phyloP scores from a whole-genome alignment of 2,329 filamentous ascomycete species.

The Arthrinium phaeospermum region DNA sequence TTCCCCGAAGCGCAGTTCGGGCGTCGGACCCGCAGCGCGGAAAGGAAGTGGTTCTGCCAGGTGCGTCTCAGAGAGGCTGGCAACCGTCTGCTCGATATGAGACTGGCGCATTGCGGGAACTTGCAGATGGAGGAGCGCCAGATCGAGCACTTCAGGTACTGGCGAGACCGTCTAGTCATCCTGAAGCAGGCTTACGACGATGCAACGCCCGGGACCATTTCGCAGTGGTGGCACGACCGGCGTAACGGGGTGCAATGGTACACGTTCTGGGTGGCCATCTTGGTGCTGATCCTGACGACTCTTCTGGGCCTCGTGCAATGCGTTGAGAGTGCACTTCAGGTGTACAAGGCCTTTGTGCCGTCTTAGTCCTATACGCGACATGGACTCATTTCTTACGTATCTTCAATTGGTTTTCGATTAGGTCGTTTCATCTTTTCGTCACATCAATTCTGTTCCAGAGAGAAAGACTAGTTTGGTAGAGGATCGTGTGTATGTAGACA shows the following conservation, averaged over 20 bases:
- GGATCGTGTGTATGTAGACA: no score
- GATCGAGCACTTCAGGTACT: background rate
- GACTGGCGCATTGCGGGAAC: background rate
- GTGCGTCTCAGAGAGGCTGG: background rate
- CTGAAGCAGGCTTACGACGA: slow-evolving; percentile 5
- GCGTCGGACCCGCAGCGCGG: no score
- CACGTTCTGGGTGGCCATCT: slow-evolving; percentile 2
- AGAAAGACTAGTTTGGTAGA: no score
- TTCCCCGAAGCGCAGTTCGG: background rate
- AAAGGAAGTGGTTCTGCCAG: no score
- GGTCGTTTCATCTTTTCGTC: no score
- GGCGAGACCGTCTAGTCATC: background rate
- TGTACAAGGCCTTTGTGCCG: background rate
- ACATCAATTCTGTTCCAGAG: no score
- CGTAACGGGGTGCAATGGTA: slow-evolving; percentile 3
- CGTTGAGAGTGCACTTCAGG: background rate
- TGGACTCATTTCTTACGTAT: background rate
- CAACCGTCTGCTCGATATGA: background rate
- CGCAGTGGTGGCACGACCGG: background rate
- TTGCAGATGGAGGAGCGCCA: slow-evolving; percentile 3
- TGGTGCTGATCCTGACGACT: background rate
- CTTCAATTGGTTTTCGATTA: background rate
- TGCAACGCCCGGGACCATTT: background rate
- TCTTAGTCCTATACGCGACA: background rate
- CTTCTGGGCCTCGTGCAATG: background rate